These are phyloP conservation scores for Amanita pseudoporphyria DNA, from an alignment of 768 basidiomycete genomes.

Conservation along the genomic window DNA sequence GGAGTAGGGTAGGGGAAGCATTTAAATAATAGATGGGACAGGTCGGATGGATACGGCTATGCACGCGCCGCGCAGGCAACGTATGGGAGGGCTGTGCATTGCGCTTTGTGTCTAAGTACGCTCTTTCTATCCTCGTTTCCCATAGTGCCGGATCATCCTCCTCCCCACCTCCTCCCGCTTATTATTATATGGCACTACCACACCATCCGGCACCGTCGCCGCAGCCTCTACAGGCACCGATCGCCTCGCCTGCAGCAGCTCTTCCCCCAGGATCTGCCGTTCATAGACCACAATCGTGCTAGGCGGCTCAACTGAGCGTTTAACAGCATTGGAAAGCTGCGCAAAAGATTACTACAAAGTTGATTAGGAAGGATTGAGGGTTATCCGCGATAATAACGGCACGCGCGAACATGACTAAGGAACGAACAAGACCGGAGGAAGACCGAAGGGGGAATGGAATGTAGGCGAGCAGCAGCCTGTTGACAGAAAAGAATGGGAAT, in stretches of 20 bases:
- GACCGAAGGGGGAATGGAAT: slow-evolving; percentile 13
- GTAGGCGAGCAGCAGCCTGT: slow-evolving; percentile 6
- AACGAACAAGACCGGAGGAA: slow-evolving; percentile 8
- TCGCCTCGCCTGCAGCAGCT: slow-evolving; percentile 5
- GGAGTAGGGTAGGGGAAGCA: not conserved
- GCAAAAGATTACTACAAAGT: not conserved
- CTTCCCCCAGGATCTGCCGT: slow-evolving; percentile 11
- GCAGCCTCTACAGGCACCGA: slow-evolving; percentile 8
- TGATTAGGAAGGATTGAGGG: not conserved
- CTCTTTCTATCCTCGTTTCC: not conserved
- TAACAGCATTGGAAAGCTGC: not conserved
- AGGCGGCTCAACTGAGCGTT: slow-evolving; percentile 13
- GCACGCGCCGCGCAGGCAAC: too few species aligned
- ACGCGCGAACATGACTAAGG: slow-evolving; percentile 31
- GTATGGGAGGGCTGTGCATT: slow-evolving; percentile 1
- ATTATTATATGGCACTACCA: slow-evolving; percentile 16
- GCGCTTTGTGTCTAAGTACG: not conserved
- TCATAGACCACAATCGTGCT: slow-evolving; percentile 13
- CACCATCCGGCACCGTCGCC: slow-evolving; percentile 18
- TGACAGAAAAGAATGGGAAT: not conserved
- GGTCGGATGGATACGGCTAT: not conserved
- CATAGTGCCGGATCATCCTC: not conserved
- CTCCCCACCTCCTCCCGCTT: slow-evolving; percentile 7
- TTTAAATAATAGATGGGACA: not conserved
- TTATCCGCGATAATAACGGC: slow-evolving; percentile 34